Conservation (phyloP, 2,329 filamentous ascomycete species). For the Huntiella bhutanensis region DNA sequence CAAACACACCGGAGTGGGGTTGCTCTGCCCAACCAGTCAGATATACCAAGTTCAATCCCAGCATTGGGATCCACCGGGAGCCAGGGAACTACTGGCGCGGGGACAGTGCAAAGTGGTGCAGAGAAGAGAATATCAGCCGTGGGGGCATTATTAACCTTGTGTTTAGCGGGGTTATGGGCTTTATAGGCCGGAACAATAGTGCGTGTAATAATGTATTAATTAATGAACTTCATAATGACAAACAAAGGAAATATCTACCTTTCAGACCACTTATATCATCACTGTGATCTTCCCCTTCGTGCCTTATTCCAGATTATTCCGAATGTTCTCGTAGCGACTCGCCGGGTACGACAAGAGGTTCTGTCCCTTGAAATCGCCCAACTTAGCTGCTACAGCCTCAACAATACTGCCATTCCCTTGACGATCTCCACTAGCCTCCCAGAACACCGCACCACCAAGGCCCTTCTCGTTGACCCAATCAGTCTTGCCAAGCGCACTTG, state of each 20-base stretch:
- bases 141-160: no score
- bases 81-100: no score
- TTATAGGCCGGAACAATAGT: background rate
- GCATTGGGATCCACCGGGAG: no score
- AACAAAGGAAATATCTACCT: background rate
- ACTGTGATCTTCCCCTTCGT: no score
- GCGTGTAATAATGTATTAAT: conserved; percentile 1
- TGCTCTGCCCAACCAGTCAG: no score
- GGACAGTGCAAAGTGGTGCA: no score
- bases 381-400: conserved; percentile 24
- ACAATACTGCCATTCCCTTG: conserved; percentile 37
- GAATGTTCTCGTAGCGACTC: conserved; percentile 40
- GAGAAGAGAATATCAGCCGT: no score
- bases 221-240: background rate
- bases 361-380: conserved; percentile 29
- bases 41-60: no score
- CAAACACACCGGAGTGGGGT: no score
- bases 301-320: conserved; percentile 17
- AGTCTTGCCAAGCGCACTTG: conserved; percentile 41
- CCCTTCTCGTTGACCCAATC: conserved; percentile 38
- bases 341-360: conserved; percentile 38
- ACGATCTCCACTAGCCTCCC: conserved; percentile 58
- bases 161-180: no score
- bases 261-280: no score
- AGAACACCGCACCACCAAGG: conserved; percentile 66